Base-by-base conservation (phyloP, 2,329 filamentous ascomycete genomes). In the Fusarium cicatricum region DNA sequence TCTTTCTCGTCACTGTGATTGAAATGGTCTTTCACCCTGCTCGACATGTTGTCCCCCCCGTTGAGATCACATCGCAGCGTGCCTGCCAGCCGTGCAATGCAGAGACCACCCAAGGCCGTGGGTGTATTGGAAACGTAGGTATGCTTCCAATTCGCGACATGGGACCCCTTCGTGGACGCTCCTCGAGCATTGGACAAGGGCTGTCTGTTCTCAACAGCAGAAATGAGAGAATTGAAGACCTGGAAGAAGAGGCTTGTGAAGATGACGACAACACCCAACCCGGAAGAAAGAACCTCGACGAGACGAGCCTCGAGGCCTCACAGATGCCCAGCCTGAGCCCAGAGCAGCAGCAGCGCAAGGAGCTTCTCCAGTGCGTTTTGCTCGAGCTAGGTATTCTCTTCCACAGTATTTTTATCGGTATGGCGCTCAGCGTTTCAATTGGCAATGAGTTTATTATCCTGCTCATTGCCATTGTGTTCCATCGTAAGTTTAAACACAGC, bases 371-470 rank as follows among this genome's bases (percentile, higher is more conserved):
- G 73, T 92, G 90, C 62, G 80, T 93, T 53, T 81, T 93, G 50
- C 82, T 93, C 14, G 90, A 94, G 76, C 88, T 90, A 23, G 90
- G 90, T 23, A 93, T 93, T 62, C 65, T 75, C 38, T 75, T 75
- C 49, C 74, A 75, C 65, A 90, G 86, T 69, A 80, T 93, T 57
- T 94, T 94, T 70, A 93, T 94, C 64, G 90, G 90, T 57, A 92
- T 93, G 89, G 89, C 90, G 4, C 81, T 94, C 36, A 91, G 88
- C 28, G 90, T 94, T 8, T 87, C 90, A 3, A 89, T 89, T 1
- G 90, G 90, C 1, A 86, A 87, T 9, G 85, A 88, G 5, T 94
- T 94, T 67, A 81, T 91, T 48, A 87, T 93, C n/a, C 86, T 94
- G 53, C 81, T 93, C 2, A 82, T 92, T 40, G 90, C 90, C 44